Evolutionary conservation across 1,284 basidiomycete genomes (phyloP), one percentile per base, ranked within the genome.

Genomic region (Ceratobasidium sp.): DNA sequence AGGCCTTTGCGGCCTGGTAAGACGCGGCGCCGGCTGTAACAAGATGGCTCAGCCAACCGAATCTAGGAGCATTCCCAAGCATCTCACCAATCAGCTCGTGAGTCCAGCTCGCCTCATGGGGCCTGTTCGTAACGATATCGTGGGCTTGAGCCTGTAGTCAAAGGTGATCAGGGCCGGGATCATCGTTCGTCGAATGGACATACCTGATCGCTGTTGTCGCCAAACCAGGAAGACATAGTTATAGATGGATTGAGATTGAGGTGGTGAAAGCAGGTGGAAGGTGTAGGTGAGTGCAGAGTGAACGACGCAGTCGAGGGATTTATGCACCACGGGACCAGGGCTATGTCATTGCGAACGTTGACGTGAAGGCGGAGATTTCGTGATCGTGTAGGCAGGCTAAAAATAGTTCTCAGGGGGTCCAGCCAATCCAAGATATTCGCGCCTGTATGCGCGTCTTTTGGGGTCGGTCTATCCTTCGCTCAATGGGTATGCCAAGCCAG

Each of bases 51-150:
- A 71, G 25, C 76, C 15, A 66, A 77, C 34, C 5, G 49, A 76
- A 3, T 59, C 80, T 22, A 81, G 79, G 22, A 80, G 82, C 0
- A 80, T 82, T 25, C 77, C 78, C 37, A 76, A 80, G 15, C 77
- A 66, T 80, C 32, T 69, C 66, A 81, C 64, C 78, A 69, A 49
- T 80, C 76, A 86, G 87, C 74, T 85, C 86, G 78, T 85, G 87
- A 81, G 78, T 81, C 79, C 86, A 86, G 87, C 80, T 11, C 67
- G 76, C 71, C 43, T 71, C 29, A 46, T 74, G 69, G 22, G 77
- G 76, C 8, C 67, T 17, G n/a, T 73, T 51, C n/a, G 29, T 67
- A 51, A 73, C 76, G 37, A 73, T 68, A 32, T 78, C 62, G 49
- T 76, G 64, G 56, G 77, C 75, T 17, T 44, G 43, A 40, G 66